Evolutionary conservation across 208 protist species (phyloP).

Genomic region (Strigomonas culicis): DNA sequence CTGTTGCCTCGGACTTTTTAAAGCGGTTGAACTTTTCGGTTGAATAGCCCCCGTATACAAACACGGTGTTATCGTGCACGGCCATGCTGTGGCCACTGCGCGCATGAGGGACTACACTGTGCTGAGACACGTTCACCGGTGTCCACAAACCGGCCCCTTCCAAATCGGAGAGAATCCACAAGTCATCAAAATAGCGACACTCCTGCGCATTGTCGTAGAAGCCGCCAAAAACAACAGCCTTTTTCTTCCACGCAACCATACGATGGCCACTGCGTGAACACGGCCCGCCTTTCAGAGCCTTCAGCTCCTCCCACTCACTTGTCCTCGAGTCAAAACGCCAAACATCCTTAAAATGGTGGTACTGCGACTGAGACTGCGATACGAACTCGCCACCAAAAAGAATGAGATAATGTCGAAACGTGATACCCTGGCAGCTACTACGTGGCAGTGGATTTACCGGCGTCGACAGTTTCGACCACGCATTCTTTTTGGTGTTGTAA

Average conservation of each 20-base stretch:
- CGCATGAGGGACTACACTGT: slow-evolving; percentile 7
- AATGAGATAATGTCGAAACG: slow-evolving; percentile 85
- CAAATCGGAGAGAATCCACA: slow-evolving; percentile 80
- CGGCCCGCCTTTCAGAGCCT: slow-evolving; percentile 73
- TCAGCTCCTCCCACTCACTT: slow-evolving; percentile 86
- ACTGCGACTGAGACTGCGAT: slow-evolving; percentile 91
- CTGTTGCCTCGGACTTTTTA: slow-evolving; percentile 83
- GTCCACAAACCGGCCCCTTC: slow-evolving; percentile 73
- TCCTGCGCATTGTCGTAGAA: slow-evolving; percentile 91
- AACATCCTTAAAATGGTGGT: slow-evolving; percentile 89
- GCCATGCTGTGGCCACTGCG: slow-evolving; percentile 82
- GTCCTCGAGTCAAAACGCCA: slow-evolving; percentile 77
- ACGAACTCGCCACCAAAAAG: slow-evolving; percentile 91
- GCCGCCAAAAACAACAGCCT: slow-evolving; percentile 88
- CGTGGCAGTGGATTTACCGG: slow-evolving; percentile 68
- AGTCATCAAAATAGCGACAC: slow-evolving; percentile 87
- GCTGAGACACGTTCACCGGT: slow-evolving; percentile 44
- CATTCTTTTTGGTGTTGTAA: slow-evolving; percentile 67
- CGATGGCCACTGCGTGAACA: slow-evolving; percentile 88
- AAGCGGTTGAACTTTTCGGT: slow-evolving; percentile 88
- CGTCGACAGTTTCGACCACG: slow-evolving; percentile 59
- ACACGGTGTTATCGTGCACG: slow-evolving; percentile 82
- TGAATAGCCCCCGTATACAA: slow-evolving; percentile 89
- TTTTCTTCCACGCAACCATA: slow-evolving; percentile 88
- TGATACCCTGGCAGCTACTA: slow-evolving; percentile 78